Evolutionary conservation across 163 green algal species (phyloP).

Genomic region (Scenedesmus sp.): DNA sequence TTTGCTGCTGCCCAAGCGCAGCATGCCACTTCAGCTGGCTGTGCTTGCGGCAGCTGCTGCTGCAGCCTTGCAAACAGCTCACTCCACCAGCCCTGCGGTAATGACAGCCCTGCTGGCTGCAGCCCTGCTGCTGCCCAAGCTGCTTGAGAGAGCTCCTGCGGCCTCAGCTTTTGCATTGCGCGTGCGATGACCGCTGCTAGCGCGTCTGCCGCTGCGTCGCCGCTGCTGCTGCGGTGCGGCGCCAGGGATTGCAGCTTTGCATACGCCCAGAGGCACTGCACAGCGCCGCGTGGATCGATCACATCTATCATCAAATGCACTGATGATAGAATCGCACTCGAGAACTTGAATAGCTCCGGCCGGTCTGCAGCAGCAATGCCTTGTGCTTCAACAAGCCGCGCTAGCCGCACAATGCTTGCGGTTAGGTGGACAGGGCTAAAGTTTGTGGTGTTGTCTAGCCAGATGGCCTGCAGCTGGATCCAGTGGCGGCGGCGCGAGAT

Average conservation of each 20-base stretch:
- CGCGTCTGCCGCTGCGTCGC: conserved; percentile 34
- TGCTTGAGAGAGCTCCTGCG: conserved; percentile 33
- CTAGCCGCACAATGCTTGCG: conserved; percentile 3
- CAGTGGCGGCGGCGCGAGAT: conserved; percentile 16
- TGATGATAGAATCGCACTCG: conserved; percentile 4
- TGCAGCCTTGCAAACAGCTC: background rate
- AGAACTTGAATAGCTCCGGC: conserved; percentile 44
- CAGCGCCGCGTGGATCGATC: conserved; percentile 4
- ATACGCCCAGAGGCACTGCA: conserved; percentile 38
- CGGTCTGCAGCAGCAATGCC: conserved; percentile 11
- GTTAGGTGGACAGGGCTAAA: conserved; percentile 15
- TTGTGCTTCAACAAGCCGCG: background rate
- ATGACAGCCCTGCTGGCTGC: background rate
- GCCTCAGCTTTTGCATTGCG: background rate
- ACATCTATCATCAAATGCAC: background rate
- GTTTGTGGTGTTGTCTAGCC: conserved; percentile 13
- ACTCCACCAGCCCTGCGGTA: conserved; percentile 2
- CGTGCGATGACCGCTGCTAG: background rate
- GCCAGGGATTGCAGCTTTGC: conserved; percentile 25
- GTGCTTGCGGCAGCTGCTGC: background rate
- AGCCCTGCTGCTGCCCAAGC: conserved; percentile 15
- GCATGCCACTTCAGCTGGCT: conserved; percentile 16
- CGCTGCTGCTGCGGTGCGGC: conserved; percentile 39
- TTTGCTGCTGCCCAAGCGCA: conserved; percentile 27
- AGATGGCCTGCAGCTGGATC: conserved; percentile 26